phyloP scores from a whole-genome alignment of 305 asterid genomes.

The Ruellia speciosa region DNA sequence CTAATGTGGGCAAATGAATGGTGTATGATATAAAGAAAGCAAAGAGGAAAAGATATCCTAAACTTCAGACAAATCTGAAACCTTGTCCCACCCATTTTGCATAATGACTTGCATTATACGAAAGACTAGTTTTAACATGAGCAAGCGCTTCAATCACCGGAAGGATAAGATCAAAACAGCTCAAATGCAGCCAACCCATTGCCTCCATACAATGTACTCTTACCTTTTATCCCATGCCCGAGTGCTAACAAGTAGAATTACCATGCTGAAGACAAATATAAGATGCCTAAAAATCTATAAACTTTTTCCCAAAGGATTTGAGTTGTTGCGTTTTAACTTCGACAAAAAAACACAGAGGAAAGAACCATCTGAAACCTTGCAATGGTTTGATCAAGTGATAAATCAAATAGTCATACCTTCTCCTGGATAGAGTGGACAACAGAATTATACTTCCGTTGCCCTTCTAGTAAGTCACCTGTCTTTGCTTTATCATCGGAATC shows the following conservation, averaged over 20 bases:
- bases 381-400: slow-evolving; percentile 6
- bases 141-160: no score
- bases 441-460: slow-evolving; percentile 91
- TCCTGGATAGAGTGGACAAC: slow-evolving; percentile 98
- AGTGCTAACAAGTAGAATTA: background rate
- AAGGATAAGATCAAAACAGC: no score
- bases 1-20: no score
- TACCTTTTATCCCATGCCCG: no score
- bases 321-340: slow-evolving; percentile 1
- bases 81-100: no score
- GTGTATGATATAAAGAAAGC: no score
- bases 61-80: no score
- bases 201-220: no score
- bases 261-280: slow-evolving; percentile 2
- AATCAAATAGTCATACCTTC: slow-evolving; percentile 48
- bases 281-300: slow-evolving; percentile 3
- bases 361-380: slow-evolving; percentile 12
- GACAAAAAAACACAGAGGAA: slow-evolving; percentile 9
- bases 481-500: slow-evolving; percentile 47
- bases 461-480: slow-evolving; percentile 89
- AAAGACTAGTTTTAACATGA: no score
- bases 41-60: no score
- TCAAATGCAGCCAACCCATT: no score
- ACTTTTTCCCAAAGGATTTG: background rate
- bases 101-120: no score